These are phyloP conservation scores for Aleurites moluccanus DNA, from an alignment of 441 rosid genomes.

Conservation along the genomic window DNA sequence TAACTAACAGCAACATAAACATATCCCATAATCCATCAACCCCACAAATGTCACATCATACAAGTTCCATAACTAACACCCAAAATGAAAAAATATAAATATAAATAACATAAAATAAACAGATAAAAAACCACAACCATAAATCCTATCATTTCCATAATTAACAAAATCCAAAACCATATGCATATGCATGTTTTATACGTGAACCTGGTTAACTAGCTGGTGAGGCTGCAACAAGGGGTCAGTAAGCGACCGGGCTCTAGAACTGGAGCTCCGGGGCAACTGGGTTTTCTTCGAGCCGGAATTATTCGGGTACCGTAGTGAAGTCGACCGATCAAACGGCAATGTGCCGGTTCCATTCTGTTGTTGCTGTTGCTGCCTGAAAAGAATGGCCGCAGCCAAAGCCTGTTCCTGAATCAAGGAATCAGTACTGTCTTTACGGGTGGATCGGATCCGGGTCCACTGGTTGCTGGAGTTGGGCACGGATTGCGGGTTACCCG, in stretches of 20 bases:
- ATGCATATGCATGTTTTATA: background rate
- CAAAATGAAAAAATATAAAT: background rate
- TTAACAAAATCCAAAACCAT: background rate
- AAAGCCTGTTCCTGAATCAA: constrained; percentile 68
- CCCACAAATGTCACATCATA: background rate
- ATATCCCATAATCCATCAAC: background rate
- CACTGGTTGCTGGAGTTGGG: constrained; percentile 53
- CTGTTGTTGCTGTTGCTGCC: constrained; percentile 55
- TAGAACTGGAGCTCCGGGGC: constrained; percentile 84
- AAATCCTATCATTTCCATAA: background rate
- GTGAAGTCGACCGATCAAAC: constrained; percentile 74
- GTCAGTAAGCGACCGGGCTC: constrained; percentile 84
- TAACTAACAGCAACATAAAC: background rate
- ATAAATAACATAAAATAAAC: no score
- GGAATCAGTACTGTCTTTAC: constrained; percentile 58
- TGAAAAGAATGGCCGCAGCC: constrained; percentile 70
- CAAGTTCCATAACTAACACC: background rate
- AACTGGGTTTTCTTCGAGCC: constrained; percentile 66
- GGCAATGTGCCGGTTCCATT: constrained; percentile 40
- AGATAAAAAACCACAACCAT: background rate
- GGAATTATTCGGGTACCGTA: constrained; percentile 53
- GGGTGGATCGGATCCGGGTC: constrained; percentile 63
- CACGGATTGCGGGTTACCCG: constrained; percentile 33
- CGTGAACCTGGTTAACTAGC: constrained; percentile 70
- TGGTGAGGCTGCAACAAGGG: constrained; percentile 88